These are phyloP conservation scores for Lasiodiplodia sp. DNA, from an alignment of 2,329 filamentous ascomycete species.

Conservation along the genomic window DNA sequence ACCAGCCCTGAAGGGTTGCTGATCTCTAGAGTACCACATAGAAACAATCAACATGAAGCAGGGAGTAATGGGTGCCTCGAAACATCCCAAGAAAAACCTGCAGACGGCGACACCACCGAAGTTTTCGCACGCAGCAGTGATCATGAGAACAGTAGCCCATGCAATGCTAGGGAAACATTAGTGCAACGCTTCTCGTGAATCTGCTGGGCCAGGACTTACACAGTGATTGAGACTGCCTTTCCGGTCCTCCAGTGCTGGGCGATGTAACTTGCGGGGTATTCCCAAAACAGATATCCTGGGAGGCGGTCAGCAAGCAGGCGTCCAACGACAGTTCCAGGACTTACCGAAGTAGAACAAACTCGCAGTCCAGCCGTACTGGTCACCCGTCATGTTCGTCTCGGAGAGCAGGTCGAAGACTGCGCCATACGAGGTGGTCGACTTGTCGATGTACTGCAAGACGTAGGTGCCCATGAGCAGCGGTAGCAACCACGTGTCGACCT, in stretches of 20 bases:
- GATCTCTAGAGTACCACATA: conserved; percentile 32
- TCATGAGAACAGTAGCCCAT: conserved; percentile 36
- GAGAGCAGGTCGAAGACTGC: conserved; percentile 64
- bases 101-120: conserved; percentile 36
- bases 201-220: neutral
- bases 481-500: conserved; percentile 60
- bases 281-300: conserved; percentile 34
- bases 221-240: conserved; percentile 39
- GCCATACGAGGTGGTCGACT: conserved; percentile 61
- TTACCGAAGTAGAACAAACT: conserved; percentile 63
- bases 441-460: conserved; percentile 62
- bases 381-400: conserved; percentile 55
- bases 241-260: conserved; percentile 45
- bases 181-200: neutral
- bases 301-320: conserved; percentile 36
- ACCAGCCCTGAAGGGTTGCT: conserved; percentile 36
- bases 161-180: conserved; percentile 27
- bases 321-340: conserved; percentile 37
- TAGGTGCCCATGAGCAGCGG: conserved; percentile 61
- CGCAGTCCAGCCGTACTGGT: conserved; percentile 63
- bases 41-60: conserved; percentile 36
- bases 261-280: conserved; percentile 36
- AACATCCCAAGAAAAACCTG: conserved; percentile 37
- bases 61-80: conserved; percentile 36
- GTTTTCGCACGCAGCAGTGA: conserved; percentile 36